Evolutionary conservation across 768 basidiomycete species (phyloP), one percentile per base, ranked within the genome.

Genomic region (Kwoniella dendrophila): DNA sequence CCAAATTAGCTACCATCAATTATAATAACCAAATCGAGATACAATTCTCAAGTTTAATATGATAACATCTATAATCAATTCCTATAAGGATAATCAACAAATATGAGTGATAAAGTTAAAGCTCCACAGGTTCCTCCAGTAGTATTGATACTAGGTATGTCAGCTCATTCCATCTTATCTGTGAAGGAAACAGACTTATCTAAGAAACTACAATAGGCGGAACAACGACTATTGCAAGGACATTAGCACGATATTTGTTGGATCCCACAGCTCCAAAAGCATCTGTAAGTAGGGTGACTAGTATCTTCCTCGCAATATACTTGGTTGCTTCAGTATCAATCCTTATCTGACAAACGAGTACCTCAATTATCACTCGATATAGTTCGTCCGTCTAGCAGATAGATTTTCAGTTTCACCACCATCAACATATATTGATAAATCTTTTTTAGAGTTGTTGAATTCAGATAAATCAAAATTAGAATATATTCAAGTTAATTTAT

Each of bases 341-440:
- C 6, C 33, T 26, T 10, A 44, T 45, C 4, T 22, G 38, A 24
- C 12, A 38, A 43, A 32, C 43, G 60, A 41, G 59, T 38, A 44
- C 36, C 44, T 45, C 22, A 4, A 0, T 20, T 34, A 2, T 24
- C 27, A 26, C 40, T 27, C 20, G 44, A 26, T n/a, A 26, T 47
- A 67, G 61, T 70, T 67, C 38, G 63, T 70, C 30, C 60, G 67
- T 18, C 56, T 73, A 57, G 68, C 71, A 14, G 77, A 78, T 49
- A 57, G 70, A n/a, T 73, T 67, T 56, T 72, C 71, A 11, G 68
- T 78, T 33, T 52, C 66, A 1, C 77, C 77, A 29, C 63, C 76
- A 26, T 70, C 76, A n/a, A 78, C 76, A 49, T 76, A 78, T 59
- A 55, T 76, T 26, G 77, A 76, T 53, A 59, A 63, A 36, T 64